A percentile compares a stretch with the other conserved stretches of the same genome.
Evolutionary conservation across 345 rosid species (phyloP).

Genomic region (Camelina hispida): DNA sequence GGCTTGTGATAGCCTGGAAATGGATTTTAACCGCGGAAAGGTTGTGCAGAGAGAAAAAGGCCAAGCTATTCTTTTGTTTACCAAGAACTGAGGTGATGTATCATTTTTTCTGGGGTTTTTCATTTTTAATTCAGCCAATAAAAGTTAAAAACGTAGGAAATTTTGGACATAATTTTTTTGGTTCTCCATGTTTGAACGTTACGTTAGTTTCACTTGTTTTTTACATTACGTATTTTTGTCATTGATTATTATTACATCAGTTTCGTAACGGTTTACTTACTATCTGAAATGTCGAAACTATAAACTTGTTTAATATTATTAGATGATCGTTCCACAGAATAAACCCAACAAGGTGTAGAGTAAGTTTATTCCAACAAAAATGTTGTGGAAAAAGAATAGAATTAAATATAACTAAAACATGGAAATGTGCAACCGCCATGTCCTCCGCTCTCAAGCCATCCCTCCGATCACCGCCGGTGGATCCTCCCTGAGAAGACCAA

Average conservation of each 20-base stretch:
- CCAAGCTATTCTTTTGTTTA: slow-evolving; percentile 34
- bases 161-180: slow-evolving; percentile 40
- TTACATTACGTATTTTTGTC: slow-evolving; percentile 11
- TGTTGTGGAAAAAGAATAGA: background rate
- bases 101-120: slow-evolving; percentile 20
- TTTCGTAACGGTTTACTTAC: slow-evolving; percentile 2
- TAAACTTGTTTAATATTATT: background rate
- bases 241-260: background rate
- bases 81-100: slow-evolving; percentile 38
- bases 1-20: slow-evolving; percentile 37
- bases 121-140: slow-evolving; percentile 37
- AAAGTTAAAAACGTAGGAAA: slow-evolving; percentile 40
- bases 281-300: slow-evolving; percentile 3
- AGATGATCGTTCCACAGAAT: background rate
- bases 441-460: background rate
- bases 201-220: background rate
- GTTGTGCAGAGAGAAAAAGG: slow-evolving; percentile 31
- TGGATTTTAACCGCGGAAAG: slow-evolving; percentile 27
- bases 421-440: background rate
- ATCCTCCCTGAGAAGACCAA: slow-evolving; percentile 31
- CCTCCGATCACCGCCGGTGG: slow-evolving; percentile 36
- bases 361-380: background rate
- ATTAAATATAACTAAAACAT: slow-evolving; percentile 7
- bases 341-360: slow-evolving; percentile 6
- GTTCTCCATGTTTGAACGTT: slow-evolving; percentile 33